Conservation (phyloP, 768 basidiomycete species). For the Naganishia vaughanmartiniae region DNA sequence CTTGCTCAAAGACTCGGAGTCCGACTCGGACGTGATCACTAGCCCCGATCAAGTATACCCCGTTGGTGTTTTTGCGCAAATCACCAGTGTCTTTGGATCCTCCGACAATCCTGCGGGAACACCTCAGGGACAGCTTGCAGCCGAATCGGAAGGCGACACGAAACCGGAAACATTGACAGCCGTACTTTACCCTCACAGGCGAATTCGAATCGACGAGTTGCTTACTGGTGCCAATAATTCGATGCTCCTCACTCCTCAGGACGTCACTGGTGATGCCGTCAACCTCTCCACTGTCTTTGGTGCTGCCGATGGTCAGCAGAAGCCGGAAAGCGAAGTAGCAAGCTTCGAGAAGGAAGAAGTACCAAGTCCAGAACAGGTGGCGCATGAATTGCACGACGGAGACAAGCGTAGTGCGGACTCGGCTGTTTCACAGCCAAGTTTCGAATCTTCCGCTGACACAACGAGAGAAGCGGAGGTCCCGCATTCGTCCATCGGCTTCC, state of each 20-base stretch:
- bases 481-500: constrained; percentile 43
- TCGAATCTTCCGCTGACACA: neutral
- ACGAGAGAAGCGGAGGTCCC: constrained; percentile 21
- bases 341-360: constrained; percentile 44
- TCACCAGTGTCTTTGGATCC: constrained; percentile 68
- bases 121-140: constrained; percentile 13
- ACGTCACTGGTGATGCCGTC: constrained; percentile 51
- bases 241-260: constrained; percentile 27
- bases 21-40: constrained; percentile 88
- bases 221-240: constrained; percentile 52
- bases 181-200: constrained; percentile 86
- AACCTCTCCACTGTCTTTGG: constrained; percentile 50
- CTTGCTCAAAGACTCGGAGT: constrained; percentile 86
- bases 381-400: constrained; percentile 52
- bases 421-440: neutral
- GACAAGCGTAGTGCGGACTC: constrained; percentile 43
- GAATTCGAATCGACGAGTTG: constrained; percentile 83
- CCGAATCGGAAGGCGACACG: constrained; percentile 53
- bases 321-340: constrained; percentile 45
- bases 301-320: constrained; percentile 10
- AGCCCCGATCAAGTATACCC: constrained; percentile 81
- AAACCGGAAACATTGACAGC: constrained; percentile 81
- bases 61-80: constrained; percentile 95
- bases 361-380: constrained; percentile 31
- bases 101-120: constrained; percentile 31